Base-by-base conservation (phyloP, 345 rosid species). In the Melaleuca quinquenervia region DNA sequence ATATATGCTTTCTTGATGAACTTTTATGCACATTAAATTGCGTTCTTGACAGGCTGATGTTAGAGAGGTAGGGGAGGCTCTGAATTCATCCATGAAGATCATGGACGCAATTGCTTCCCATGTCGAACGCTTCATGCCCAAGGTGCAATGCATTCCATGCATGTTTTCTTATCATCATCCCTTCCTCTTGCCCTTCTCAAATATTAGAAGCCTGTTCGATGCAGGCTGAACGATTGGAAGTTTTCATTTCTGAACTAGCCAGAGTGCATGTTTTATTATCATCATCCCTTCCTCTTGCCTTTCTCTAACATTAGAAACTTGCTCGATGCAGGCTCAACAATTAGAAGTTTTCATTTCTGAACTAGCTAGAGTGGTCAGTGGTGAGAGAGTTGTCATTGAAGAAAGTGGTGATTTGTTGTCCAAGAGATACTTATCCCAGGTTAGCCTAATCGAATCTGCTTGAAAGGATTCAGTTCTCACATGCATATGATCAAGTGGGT, bases 141-240 rank as follows among this genome's bases (percentile, higher is more conserved):
- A 94, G 99, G 96, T 94, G 51, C 18, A 86, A 51, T 41, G 21
- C 48, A 44, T 48, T 50, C 29, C 36, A 7, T 51, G 9, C n/a
- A 60, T 48, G 21, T 49, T 64, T n/a, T 29, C 2, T 41, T 50
- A n/a, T 20, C 36, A 26, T 24, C 45, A 52, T 83, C 15, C 45
- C 22, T 45, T n/a, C 15, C 49, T 24, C 36, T 45, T 41, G 32
- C 24, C 32, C 24, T 70, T 86, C 50, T 58, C 50, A 48, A 18
- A 82, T 50, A 29, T 20, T 48, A 14, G 54, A 24, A 49, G 12
- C 52, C 50, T 50, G 70, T 85, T 44, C 64, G 36, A 20, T 90
- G 92, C 94, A 96, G 98, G 95, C 96, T 22, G 90, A 91, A 86
- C 94, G 92, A 86, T 87, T 91, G 89, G 98, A 96, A 85, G 86